Evolutionary conservation across 1,284 basidiomycete species (phyloP), one percentile per base, ranked within the genome.

Genomic region (Cutaneotrichosporon mucoides): DNA sequence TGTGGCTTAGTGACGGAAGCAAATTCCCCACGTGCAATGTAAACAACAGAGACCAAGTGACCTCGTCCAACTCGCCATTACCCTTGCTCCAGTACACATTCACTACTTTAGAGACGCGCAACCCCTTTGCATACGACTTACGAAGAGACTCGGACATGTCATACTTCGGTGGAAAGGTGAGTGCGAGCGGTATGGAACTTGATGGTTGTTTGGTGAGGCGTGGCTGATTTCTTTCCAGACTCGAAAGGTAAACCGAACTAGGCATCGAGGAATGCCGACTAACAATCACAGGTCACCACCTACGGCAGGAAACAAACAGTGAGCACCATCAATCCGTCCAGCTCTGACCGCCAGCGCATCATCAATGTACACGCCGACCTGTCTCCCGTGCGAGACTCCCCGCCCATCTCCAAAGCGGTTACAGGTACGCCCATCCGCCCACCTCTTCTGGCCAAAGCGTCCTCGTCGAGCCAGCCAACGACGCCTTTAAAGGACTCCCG

Each of bases 301-400:
- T 79, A 79, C 53, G 77, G 76, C 24, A 65, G 63, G 37, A 72
- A 70, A 53, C 70, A 71, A 58, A 71, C 68, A 5, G 75, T 77
- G 51, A 65, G 73, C 54, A 3, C 24, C 33, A 15, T 34, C 34
- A n/a, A 10, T 36, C 16, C 24, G 33, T 34, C 35, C 24, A 16
- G 33, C 3, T 13, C 44, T 55, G n/a, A 43, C 49, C 13, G 12
- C 35, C 24, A 73, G 69, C 66, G 69, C 59, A 68, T 76, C 64
- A 73, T 75, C 53, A 62, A 72, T 2, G 57, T 76, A 11, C 72
- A 70, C 48, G 42, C 53, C 15, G 73, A 76, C 56, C 46, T 69
- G 37, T 57, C 61, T 3, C 63, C 63, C 8, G 51, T 56, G 2
- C 38, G 47, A 9, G 4, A 49, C 44, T 10, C 46, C 34, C 33